Conservation (phyloP, 805 yeast genomes). For the Kuraishia ogatae region DNA sequence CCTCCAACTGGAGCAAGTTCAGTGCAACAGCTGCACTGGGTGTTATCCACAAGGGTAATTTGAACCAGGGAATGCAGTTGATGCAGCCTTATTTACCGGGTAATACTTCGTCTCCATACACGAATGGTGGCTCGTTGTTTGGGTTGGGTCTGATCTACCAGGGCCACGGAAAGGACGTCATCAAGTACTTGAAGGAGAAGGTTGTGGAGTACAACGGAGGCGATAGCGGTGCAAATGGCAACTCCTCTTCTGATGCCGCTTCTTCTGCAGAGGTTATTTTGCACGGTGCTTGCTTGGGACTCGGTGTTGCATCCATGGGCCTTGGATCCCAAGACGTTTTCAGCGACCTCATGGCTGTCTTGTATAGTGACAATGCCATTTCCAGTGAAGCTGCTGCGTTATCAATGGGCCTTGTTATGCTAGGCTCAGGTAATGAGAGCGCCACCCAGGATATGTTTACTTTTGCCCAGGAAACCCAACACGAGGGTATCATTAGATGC, state of each 20-base stretch:
- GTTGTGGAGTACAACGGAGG: conserved; percentile 45
- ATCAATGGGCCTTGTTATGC: conserved; percentile 92
- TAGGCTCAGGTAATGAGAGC: conserved; percentile 73
- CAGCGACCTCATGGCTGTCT: conserved; percentile 73
- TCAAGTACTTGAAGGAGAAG: conserved; percentile 67
- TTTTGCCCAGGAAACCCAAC: conserved; percentile 92
- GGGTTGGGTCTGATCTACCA: conserved; percentile 93
- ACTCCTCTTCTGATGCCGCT: conserved; percentile 27
- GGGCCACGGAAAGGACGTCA: conserved; percentile 87
- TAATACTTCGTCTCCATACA: conserved; percentile 67
- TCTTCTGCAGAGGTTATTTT: conserved; percentile 59
- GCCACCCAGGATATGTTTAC: conserved; percentile 75
- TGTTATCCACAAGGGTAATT: conserved; percentile 91
- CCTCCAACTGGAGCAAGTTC: conserved; percentile 97
- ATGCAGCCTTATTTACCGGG: conserved; percentile 91
- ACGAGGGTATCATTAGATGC: conserved; percentile 93
- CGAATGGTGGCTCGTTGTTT: conserved; percentile 91
- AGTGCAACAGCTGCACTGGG: conserved; percentile 97
- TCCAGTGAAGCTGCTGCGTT: conserved; percentile 96
- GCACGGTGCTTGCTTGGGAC: conserved; percentile 94
- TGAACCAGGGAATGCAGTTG: conserved; percentile 81
- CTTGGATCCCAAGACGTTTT: conserved; percentile 65
- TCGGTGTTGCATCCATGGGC: conserved; percentile 97
- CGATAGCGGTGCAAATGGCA: conserved; percentile 3
- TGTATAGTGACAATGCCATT: conserved; percentile 85